These are phyloP conservation scores for Myxozyma mucilagina DNA, from an alignment of 805 yeast genomes.

Conservation along the genomic window DNA sequence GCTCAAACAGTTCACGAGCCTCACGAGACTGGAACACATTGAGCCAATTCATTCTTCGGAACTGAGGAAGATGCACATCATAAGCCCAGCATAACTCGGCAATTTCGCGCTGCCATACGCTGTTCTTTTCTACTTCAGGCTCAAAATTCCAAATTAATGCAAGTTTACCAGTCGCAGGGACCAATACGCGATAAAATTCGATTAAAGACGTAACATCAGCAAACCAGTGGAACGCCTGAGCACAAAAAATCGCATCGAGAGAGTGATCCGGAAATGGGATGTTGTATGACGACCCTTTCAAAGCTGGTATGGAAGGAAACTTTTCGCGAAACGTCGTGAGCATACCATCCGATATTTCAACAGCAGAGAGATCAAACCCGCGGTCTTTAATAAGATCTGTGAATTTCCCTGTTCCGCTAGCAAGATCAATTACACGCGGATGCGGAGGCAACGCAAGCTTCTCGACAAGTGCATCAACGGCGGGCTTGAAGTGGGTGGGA, in stretches of 20 bases:
- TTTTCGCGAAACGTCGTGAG: slow-evolving; percentile 48
- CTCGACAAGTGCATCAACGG: slow-evolving; percentile 49
- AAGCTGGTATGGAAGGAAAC: slow-evolving; percentile 47
- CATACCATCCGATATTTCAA: slow-evolving; percentile 64
- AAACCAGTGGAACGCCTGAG: slow-evolving; percentile 71
- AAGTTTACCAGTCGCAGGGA: slow-evolving; percentile 48
- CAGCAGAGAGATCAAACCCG: slow-evolving; percentile 49
- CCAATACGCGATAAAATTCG: slow-evolving; percentile 55
- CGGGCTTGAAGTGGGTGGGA: slow-evolving; percentile 49
- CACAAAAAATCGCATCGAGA: slow-evolving; percentile 53
- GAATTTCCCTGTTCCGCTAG: slow-evolving; percentile 67
- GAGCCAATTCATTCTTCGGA: slow-evolving; percentile 53
- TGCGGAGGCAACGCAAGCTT: slow-evolving; percentile 40
- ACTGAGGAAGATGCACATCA: slow-evolving; percentile 55
- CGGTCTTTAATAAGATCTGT: slow-evolving; percentile 47
- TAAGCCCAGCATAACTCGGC: slow-evolving; percentile 42
- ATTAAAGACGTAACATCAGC: slow-evolving; percentile 50
- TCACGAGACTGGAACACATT: slow-evolving; percentile 38
- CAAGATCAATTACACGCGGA: slow-evolving; percentile 49
- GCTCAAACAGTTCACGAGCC: slow-evolving; percentile 42
- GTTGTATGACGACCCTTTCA: slow-evolving; percentile 48
- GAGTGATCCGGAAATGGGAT: slow-evolving; percentile 50
- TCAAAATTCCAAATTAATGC: slow-evolving; percentile 66
- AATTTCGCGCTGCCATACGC: slow-evolving; percentile 45
- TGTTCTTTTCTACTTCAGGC: slow-evolving; percentile 30